Evolutionary conservation across 768 basidiomycete genomes (phyloP).

Genomic region (Pholiota microspora): DNA sequence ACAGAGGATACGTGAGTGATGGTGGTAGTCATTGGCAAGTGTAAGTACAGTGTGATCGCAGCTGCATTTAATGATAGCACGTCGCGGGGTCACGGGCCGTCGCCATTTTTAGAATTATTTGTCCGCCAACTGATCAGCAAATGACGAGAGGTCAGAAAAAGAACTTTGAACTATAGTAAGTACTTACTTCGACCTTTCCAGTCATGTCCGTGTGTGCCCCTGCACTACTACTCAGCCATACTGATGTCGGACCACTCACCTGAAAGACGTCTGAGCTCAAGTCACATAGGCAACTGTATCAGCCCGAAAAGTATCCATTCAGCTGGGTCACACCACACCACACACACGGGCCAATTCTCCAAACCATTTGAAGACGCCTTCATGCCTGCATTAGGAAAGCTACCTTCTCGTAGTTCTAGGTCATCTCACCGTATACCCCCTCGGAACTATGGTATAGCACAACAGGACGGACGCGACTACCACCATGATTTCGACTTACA

Average conservation of each 20-base stretch:
- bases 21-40: slow-evolving; percentile 22
- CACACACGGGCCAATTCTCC: not conserved
- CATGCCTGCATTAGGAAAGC: not conserved
- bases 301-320: not conserved
- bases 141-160: not conserved
- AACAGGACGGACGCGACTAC: slow-evolving; percentile 1
- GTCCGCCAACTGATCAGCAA: not conserved
- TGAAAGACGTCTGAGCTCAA: not conserved
- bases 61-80: not conserved
- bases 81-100: not conserved
- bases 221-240: too few species aligned
- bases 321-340: not conserved
- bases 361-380: not conserved
- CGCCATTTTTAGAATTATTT: not conserved
- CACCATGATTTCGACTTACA: slow-evolving; percentile 19
- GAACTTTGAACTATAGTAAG: not conserved
- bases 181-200: not conserved
- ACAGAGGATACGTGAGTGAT: slow-evolving; percentile 62
- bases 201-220: not conserved
- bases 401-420: not conserved
- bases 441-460: not conserved
- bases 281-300: not conserved
- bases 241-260: not conserved
- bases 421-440: not conserved
- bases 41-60: not conserved